Percentiles rank a stretch among this genome's conserved stretches.
These are phyloP conservation scores for Huntiella savannae DNA, from an alignment of 2,329 filamentous ascomycete species.

Conservation along the genomic window DNA sequence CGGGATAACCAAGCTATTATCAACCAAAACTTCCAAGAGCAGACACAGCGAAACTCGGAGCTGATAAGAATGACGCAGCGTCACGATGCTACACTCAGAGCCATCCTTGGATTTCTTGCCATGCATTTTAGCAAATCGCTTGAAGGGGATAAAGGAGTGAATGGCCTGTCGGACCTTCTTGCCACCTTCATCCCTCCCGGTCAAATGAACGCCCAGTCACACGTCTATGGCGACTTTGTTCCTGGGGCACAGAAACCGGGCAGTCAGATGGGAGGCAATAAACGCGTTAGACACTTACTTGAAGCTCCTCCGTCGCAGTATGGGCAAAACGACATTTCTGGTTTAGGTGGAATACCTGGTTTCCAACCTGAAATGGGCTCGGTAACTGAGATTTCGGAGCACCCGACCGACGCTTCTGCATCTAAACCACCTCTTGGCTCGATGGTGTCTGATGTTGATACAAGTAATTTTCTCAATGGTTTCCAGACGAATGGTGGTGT, in stretches of 20 bases:
- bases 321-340: neutral
- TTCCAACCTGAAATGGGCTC: conserved; percentile 28
- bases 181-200: conserved; percentile 49
- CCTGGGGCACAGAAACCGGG: conserved; percentile 24
- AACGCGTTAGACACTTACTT: conserved; percentile 34
- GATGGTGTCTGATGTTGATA: neutral
- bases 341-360: conserved; percentile 15
- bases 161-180: conserved; percentile 67
- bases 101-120: conserved; percentile 90
- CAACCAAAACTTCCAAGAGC: conserved; percentile 46
- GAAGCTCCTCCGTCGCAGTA: conserved; percentile 22
- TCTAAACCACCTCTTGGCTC: neutral
- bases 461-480: neutral
- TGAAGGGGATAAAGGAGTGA: conserved; percentile 52
- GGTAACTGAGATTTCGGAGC: conserved; percentile 42
- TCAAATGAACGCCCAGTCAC: conserved; percentile 28
- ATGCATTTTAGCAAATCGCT: conserved; percentile 91
- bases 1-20: conserved; percentile 78
- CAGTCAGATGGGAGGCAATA: conserved; percentile 24
- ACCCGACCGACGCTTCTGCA: conserved; percentile 19
- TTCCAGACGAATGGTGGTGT: neutral
- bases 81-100: conserved; percentile 97
- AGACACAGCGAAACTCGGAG: conserved; percentile 12
- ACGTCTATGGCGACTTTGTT: conserved; percentile 40
- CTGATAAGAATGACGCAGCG: conserved; percentile 34